These are phyloP conservation scores for Basipetospora chlamydospora DNA, from an alignment of 2,329 filamentous ascomycete species.

Conservation along the genomic window DNA sequence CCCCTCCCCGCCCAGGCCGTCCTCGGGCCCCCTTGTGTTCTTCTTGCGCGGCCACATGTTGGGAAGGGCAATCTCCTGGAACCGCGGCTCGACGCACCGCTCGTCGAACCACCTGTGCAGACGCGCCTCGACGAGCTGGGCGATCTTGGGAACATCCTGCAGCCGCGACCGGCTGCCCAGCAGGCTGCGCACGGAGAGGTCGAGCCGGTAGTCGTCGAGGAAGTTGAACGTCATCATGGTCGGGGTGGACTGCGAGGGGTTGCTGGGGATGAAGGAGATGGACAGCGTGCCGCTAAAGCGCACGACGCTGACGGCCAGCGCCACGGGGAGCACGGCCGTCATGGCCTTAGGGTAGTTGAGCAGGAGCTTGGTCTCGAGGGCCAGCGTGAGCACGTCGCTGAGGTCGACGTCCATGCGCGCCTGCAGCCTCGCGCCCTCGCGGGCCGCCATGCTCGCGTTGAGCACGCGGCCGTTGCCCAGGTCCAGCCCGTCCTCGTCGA, in stretches of 20 bases:
- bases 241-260: slow-evolving; percentile 51
- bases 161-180: slow-evolving; percentile 66
- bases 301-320: slow-evolving; percentile 79
- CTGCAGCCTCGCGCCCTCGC: slow-evolving; percentile 64
- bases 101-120: slow-evolving; percentile 83
- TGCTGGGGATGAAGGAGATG: slow-evolving; percentile 78
- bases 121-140: slow-evolving; percentile 65
- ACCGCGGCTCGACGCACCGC: slow-evolving; percentile 69
- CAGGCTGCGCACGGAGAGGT: slow-evolving; percentile 67
- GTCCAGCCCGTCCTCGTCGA: slow-evolving; percentile 60
- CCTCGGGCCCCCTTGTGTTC: slow-evolving; percentile 63
- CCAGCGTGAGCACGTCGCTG: slow-evolving; percentile 88
- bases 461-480: slow-evolving; percentile 36
- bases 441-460: slow-evolving; percentile 34
- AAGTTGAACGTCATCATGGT: slow-evolving; percentile 95
- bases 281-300: slow-evolving; percentile 90
- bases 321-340: slow-evolving; percentile 81
- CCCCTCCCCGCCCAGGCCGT: slow-evolving; percentile 20
- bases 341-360: slow-evolving; percentile 89
- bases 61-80: slow-evolving; percentile 74
- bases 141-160: slow-evolving; percentile 80
- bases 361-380: slow-evolving; percentile 83
- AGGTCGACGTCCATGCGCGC: slow-evolving; percentile 95
- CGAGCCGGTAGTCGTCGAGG: slow-evolving; percentile 71
- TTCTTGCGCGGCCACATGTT: slow-evolving; percentile 74